Evolutionary conservation across 352 stramenopile genomes (phyloP).

Genomic region (Pythium phragmitis): DNA sequence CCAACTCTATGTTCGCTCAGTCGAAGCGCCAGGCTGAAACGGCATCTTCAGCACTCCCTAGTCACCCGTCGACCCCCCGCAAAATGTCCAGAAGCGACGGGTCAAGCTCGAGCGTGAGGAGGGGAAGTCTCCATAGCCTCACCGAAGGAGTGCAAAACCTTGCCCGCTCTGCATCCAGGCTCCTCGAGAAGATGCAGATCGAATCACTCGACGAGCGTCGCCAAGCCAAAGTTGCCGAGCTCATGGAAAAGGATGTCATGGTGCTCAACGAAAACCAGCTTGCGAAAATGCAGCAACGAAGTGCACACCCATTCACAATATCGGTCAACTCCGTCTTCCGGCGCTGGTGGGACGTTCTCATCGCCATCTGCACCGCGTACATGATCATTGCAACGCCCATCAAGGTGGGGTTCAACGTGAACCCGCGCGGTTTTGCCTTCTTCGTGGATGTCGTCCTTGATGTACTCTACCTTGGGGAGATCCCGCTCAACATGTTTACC

Average conservation of each 20-base stretch:
- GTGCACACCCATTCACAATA: slow-evolving; percentile 49
- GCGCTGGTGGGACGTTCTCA: slow-evolving; percentile 60
- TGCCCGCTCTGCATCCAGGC: slow-evolving; percentile 33
- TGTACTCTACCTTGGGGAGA: slow-evolving; percentile 55
- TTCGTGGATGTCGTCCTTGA: slow-evolving; percentile 50
- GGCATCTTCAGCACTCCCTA: not conserved
- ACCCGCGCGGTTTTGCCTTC: slow-evolving; percentile 33
- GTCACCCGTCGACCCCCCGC: not conserved
- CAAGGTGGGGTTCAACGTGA: slow-evolving; percentile 51
- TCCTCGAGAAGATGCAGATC: slow-evolving; percentile 40
- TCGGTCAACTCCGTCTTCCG: slow-evolving; percentile 62
- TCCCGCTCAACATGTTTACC: slow-evolving; percentile 61
- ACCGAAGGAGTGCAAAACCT: slow-evolving; percentile 34
- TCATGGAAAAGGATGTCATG: slow-evolving; percentile 62
- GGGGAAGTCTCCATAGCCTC: slow-evolving; percentile 32
- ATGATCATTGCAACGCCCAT: slow-evolving; percentile 55
- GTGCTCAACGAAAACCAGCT: slow-evolving; percentile 59
- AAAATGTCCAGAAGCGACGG: not conserved
- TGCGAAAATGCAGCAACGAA: slow-evolving; percentile 53
- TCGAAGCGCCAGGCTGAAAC: too few relatives aligned
- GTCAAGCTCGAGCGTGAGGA: slow-evolving; percentile 6
- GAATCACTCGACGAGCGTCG: slow-evolving; percentile 38
- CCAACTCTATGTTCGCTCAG: too few relatives aligned
- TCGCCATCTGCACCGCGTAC: slow-evolving; percentile 49
- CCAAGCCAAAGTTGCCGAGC: slow-evolving; percentile 45